phyloP scores from a whole-genome alignment of 2,329 filamentous ascomycete species.

The Talaromyces sp. region DNA sequence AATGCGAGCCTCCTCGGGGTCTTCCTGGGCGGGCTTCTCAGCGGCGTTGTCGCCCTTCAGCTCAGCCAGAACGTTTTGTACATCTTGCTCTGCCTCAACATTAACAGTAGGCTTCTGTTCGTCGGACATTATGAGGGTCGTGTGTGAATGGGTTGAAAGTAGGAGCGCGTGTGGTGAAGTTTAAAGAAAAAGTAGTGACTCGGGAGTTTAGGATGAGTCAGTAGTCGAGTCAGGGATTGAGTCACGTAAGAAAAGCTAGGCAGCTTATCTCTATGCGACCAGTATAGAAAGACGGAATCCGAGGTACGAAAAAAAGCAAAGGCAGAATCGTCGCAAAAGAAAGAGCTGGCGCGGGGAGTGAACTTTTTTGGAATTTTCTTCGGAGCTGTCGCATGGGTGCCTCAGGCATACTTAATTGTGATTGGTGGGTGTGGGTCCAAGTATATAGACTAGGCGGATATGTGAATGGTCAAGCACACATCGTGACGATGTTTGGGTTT shows the following conservation, averaged over 20 bases:
- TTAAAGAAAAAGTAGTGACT: constrained; percentile 6
- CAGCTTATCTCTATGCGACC: neutral
- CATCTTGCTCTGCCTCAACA: constrained; percentile 48
- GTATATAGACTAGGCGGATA: no score
- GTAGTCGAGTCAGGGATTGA: constrained; percentile 1
- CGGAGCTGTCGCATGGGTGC: constrained; percentile 19
- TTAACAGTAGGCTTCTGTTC: constrained; percentile 6
- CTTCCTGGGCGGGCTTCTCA: constrained; percentile 29
- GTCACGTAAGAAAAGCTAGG: neutral
- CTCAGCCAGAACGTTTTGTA: constrained; percentile 49
- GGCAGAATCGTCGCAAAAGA: constrained; percentile 8
- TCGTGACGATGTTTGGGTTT: no score
- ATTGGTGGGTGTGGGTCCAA: neutral
- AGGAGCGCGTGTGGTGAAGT: neutral
- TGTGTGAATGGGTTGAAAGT: neutral
- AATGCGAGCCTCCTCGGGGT: constrained; percentile 42
- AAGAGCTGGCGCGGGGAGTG: constrained; percentile 24
- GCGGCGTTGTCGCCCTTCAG: constrained; percentile 37
- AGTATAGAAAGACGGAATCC: neutral
- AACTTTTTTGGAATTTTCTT: constrained; percentile 23
- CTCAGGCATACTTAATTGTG: constrained; percentile 19
- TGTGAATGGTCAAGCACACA: no score
- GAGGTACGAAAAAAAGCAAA: neutral
- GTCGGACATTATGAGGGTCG: constrained; percentile 6
- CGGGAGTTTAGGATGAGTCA: constrained; percentile 3